Conservation (phyloP, 1,284 basidiomycete species). For the Melampsora larici-populina region DNA sequence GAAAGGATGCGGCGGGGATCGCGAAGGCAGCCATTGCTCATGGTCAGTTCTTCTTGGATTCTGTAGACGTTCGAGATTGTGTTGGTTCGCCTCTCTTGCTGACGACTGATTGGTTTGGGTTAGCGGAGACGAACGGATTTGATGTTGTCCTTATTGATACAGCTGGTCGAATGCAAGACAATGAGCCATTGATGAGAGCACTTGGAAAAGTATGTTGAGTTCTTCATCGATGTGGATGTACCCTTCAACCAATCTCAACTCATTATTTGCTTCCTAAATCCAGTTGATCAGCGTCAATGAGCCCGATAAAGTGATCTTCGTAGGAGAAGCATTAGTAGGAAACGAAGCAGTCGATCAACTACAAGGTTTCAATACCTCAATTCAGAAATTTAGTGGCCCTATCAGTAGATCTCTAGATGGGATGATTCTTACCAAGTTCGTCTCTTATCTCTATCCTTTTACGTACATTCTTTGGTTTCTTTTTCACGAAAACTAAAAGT, state of each 20-base stretch:
- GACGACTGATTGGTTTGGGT: neutral
- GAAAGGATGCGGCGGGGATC: conserved; percentile 96
- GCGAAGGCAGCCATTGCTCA: conserved; percentile 89
- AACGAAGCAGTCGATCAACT: conserved; percentile 96
- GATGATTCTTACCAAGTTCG: conserved; percentile 80
- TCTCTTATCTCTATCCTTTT: neutral
- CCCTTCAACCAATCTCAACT: neutral
- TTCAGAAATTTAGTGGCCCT: conserved; percentile 73
- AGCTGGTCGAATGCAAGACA: conserved; percentile 97
- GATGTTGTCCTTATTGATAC: conserved; percentile 95
- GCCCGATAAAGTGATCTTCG: conserved; percentile 93
- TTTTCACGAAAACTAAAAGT: neutral
- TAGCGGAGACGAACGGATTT: conserved; percentile 78
- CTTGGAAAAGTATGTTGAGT: conserved; percentile 71
- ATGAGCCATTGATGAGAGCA: conserved; percentile 96
- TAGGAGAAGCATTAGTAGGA: conserved; percentile 90
- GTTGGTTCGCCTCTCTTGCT: neutral
- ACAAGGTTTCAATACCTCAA: conserved; percentile 84
- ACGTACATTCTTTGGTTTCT: neutral
- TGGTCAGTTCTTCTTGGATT: conserved; percentile 60
- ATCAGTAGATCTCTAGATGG: conserved; percentile 87
- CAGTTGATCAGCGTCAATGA: conserved; percentile 83
- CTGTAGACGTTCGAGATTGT: neutral
- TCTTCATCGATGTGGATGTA: conserved; percentile 14
- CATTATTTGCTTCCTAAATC: neutral